A percentile compares a stretch with the other conserved stretches of the same genome.
Evolutionary conservation across 352 stramenopile genomes (phyloP).

Genomic region (Globisporangium apiculatum): DNA sequence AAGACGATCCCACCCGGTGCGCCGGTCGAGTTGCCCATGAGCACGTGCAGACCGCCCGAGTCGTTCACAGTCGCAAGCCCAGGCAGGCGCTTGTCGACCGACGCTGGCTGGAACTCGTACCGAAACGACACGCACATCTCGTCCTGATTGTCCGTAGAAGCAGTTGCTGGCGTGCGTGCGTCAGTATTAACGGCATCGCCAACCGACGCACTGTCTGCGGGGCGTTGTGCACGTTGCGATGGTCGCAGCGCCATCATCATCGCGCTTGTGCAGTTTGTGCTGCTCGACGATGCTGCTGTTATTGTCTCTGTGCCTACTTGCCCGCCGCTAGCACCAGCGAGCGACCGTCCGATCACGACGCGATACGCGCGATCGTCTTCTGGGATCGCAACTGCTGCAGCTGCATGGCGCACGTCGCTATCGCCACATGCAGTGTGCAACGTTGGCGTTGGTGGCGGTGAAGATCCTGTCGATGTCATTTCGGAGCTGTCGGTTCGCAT

Average conservation of each 20-base stretch:
- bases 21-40: constrained; percentile 47
- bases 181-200: background rate
- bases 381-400: constrained; percentile 7
- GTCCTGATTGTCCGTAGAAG: background rate
- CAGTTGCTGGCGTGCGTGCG: background rate
- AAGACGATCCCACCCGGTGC: constrained; percentile 58
- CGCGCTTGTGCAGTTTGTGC: background rate
- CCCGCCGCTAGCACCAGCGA: constrained; percentile 8
- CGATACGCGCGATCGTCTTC: constrained; percentile 48
- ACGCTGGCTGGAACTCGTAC: constrained; percentile 83
- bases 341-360: constrained; percentile 43
- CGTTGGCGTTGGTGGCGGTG: no score
- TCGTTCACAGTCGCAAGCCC: constrained; percentile 63
- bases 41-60: constrained; percentile 52
- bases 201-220: no score
- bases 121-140: constrained; percentile 54
- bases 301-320: background rate
- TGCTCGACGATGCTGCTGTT: constrained; percentile 2
- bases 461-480: no score
- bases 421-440: background rate
- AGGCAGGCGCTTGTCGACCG: constrained; percentile 53
- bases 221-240: no score
- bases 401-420: background rate
- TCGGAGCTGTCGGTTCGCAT: no score
- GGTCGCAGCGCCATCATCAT: constrained; percentile 6